A percentile compares a stretch with the other conserved stretches of the same genome.
Conservation (phyloP, 768 basidiomycete species). For the Leccinum rimulosum region DNA sequence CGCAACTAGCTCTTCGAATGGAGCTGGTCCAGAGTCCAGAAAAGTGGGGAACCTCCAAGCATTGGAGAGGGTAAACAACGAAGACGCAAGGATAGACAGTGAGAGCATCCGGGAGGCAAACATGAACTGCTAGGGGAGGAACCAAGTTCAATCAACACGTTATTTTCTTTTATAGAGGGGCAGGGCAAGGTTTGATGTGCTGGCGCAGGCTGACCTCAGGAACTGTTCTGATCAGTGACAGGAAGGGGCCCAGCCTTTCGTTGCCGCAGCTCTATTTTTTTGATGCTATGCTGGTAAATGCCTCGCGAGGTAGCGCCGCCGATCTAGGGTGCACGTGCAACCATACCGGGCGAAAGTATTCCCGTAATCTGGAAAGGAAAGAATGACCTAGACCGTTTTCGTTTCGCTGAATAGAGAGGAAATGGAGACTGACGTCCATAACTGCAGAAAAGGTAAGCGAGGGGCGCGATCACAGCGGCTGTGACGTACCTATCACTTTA, state of each 20-base stretch:
- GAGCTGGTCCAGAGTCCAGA: neutral
- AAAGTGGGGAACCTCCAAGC: neutral
- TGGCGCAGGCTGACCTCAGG: too few relatives aligned
- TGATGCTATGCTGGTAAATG: neutral
- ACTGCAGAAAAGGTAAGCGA: neutral
- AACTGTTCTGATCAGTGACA: neutral
- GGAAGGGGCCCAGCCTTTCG: neutral
- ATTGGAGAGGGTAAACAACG: constrained; percentile 4
- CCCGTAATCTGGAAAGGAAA: neutral
- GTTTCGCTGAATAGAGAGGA: neutral
- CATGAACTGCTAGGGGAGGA: too few relatives aligned
- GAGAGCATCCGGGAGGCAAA: constrained; percentile 1
- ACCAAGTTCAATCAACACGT: too few relatives aligned
- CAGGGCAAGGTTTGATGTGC: neutral
- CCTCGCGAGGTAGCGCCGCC: neutral
- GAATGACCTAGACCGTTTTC: too few relatives aligned
- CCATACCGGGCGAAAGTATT: too few relatives aligned
- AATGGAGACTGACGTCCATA: neutral
- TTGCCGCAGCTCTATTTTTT: neutral
- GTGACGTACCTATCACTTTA: neutral
- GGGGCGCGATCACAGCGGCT: neutral
- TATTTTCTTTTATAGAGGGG: constrained; percentile 9
- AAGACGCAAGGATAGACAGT: constrained; percentile 7
- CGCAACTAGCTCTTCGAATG: neutral
- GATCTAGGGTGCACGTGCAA: neutral